These are phyloP conservation scores for Amoebophrya sp. DNA, from an alignment of 169 alveolate species.

Conservation along the genomic window DNA sequence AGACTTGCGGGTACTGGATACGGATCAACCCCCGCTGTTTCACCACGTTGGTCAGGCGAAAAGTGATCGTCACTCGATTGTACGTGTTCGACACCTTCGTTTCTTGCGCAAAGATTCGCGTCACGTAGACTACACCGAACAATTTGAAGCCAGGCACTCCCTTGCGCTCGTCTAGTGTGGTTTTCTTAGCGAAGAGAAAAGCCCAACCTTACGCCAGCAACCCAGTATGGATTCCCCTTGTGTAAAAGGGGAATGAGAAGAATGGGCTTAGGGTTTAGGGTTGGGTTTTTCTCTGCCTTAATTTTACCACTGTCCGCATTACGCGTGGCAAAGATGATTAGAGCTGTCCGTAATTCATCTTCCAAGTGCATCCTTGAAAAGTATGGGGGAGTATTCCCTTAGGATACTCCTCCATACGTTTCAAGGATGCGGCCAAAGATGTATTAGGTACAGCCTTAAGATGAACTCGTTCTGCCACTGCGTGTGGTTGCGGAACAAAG, in stretches of 20 bases:
- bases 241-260: too few species aligned
- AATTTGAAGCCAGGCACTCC: slow-evolving; percentile 1
- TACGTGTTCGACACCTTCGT: slow-evolving; percentile 24
- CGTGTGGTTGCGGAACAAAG: neutral
- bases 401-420: too few species aligned
- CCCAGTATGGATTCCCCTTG: too few species aligned
- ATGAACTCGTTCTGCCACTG: neutral
- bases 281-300: too few species aligned
- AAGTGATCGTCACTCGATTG: neutral
- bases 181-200: too few species aligned
- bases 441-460: too few species aligned
- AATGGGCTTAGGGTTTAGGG: too few species aligned
- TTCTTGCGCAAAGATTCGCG: neutral
- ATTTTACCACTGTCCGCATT: slow-evolving; percentile 23
- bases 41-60: slow-evolving; percentile 26
- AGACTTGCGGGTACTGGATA: slow-evolving; percentile 18
- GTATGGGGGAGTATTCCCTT: too few species aligned
- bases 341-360: too few species aligned
- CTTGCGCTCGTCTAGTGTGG: slow-evolving; percentile 26
- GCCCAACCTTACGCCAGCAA: too few species aligned
- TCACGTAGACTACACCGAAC: slow-evolving; percentile 26
- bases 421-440: too few species aligned
- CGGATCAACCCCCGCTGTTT: neutral
- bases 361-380: too few species aligned
- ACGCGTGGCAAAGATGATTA: neutral